phyloP scores from a whole-genome alignment of 148 eudicot species.

The Pouteria glomerata region DNA sequence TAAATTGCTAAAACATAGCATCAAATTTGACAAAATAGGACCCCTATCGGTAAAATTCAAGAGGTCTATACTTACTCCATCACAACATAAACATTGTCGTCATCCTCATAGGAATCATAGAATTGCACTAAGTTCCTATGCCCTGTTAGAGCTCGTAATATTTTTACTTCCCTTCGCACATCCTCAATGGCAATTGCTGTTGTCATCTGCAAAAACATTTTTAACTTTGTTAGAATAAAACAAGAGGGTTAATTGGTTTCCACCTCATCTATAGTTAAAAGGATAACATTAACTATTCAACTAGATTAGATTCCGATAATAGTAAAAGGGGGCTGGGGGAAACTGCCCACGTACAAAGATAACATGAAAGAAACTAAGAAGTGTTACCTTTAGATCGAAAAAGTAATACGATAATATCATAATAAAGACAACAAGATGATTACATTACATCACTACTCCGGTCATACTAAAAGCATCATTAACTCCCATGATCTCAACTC shows the following conservation, averaged over 20 bases:
- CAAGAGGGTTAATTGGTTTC: constrained; percentile 3
- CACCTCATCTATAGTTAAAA: background rate
- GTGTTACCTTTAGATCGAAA: too few relatives aligned
- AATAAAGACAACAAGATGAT: too few relatives aligned
- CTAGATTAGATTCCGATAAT: background rate
- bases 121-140: constrained; percentile 80
- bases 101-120: constrained; percentile 86
- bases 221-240: constrained; percentile 12
- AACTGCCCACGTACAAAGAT: too few relatives aligned
- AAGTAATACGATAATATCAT: too few relatives aligned
- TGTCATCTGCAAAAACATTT: constrained; percentile 58
- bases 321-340: too few relatives aligned
- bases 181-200: constrained; percentile 91
- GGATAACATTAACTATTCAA: background rate
- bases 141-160: constrained; percentile 73
- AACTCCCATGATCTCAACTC: too few relatives aligned
- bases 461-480: too few relatives aligned
- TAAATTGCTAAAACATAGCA: too few relatives aligned
- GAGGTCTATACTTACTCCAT: constrained; percentile 80
- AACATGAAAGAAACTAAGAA: too few relatives aligned
- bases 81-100: constrained; percentile 73
- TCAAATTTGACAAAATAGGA: too few relatives aligned
- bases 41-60: too few relatives aligned
- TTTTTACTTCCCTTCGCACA: constrained; percentile 85
- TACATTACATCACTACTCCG: too few relatives aligned